Evolutionary conservation across 2,329 filamentous ascomycete species (phyloP).

Genomic region (Fusarium torreyae): DNA sequence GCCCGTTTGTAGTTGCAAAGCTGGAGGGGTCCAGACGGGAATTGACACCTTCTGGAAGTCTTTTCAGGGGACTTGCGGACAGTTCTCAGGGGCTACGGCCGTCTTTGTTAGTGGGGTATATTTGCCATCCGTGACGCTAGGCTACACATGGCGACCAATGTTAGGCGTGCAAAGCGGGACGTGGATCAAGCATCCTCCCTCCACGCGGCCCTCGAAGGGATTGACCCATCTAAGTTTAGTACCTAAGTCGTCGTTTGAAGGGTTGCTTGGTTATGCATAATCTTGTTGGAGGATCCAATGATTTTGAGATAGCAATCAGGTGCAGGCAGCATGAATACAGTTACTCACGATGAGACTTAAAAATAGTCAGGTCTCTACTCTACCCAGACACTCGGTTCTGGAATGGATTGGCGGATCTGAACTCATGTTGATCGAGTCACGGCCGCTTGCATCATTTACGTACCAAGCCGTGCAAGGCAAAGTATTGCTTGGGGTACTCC

Average conservation of each 20-base stretch:
- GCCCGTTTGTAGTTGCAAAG: not conserved
- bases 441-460: constrained; percentile 40
- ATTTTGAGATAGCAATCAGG: not conserved
- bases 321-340: not conserved
- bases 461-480: constrained; percentile 9
- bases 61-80: constrained; percentile 33
- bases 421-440: constrained; percentile 29
- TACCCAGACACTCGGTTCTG: constrained; percentile 4
- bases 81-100: constrained; percentile 33
- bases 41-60: constrained; percentile 37
- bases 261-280: constrained; percentile 10
- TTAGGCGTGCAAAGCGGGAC: constrained; percentile 1
- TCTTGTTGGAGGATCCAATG: not conserved
- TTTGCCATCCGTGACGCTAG: constrained; percentile 18
- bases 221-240: constrained; percentile 21
- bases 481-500: constrained; percentile 16
- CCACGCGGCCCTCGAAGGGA: constrained; percentile 26
- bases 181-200: constrained; percentile 29
- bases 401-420: constrained; percentile 30
- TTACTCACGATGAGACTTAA: not conserved
- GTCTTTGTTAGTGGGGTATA: constrained; percentile 19
- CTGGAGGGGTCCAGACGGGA: constrained; percentile 1
- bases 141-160: constrained; percentile 25
- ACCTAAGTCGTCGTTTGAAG: constrained; percentile 2
- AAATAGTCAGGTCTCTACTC: not conserved